Conservation (phyloP, 495 filamentous ascomycete genomes). For the Penicillium cataractarum region DNA sequence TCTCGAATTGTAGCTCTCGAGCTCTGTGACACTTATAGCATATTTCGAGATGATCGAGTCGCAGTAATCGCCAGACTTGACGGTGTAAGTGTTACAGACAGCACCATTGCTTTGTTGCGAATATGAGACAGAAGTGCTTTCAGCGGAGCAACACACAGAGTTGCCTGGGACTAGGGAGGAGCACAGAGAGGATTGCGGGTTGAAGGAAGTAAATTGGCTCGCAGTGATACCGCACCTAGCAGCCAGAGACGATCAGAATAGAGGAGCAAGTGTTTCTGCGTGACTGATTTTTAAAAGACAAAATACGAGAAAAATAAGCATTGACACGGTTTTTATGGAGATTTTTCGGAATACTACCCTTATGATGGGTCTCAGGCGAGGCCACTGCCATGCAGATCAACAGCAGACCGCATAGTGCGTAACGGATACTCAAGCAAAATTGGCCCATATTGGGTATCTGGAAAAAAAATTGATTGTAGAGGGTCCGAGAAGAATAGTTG, state of each 20-base stretch:
- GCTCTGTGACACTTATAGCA: conserved; percentile 7
- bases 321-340: background rate
- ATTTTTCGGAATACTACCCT: background rate
- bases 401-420: background rate
- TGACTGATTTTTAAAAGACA: background rate
- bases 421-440: background rate
- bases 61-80: conserved; percentile 15
- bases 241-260: background rate
- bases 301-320: background rate
- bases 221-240: conserved; percentile 1
- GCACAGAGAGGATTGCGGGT: background rate
- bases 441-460: background rate
- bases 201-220: background rate
- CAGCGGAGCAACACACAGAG: background rate
- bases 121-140: background rate
- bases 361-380: background rate
- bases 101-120: background rate
- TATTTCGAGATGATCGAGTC: conserved; percentile 9
- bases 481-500: background rate
- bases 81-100: conserved; percentile 7
- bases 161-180: background rate
- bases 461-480: background rate
- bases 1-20: conserved; percentile 20
- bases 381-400: background rate
- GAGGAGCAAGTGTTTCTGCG: background rate